Base-by-base conservation (phyloP, 2,329 filamentous ascomycete species). In the Didymellaceae sp. region DNA sequence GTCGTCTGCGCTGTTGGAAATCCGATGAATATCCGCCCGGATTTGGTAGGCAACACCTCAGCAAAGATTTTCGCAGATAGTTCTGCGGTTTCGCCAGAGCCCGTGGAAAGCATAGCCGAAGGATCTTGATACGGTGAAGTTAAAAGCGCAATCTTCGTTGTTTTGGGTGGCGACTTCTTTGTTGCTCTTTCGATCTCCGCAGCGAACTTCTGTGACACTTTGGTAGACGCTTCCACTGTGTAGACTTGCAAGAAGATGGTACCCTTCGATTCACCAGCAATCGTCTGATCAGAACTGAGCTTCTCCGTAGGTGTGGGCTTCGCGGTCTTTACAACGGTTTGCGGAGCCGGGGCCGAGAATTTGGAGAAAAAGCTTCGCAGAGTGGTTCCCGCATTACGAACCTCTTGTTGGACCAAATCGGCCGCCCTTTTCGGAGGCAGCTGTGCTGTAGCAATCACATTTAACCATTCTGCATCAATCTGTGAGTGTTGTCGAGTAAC, bases 1-100 rank as follows among this genome's bases (percentile, higher is more conserved):
- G 95, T 99, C 0, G 94, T 99, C 76, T 99, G 94, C 61, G 93
- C 92, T 1, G 94, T 99, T 3, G 94, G 93, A 67, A 99, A 99
- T 0, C 94, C 94, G 66, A 99, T 99, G 66, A 97, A 99, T 45
- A 99, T 89, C 44, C 90, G 87, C 6, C 94, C 94, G 62, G 90
- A 89, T 71, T 91, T 95, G 49, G 84, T 91, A 2, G 94, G 94
- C 5, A 97, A 76, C 1, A 99, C 92, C 1, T 92, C 94, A 1
- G 89, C 84, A 71, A 99, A 97, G 6, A 99, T 86, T 67, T 96
- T 90, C 1, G 83, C 81, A 2, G 84, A 81, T 54, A 86, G 84
- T 6, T 82, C 77, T 9, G 78, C 74, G 7, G 75, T 77, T 8
- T 71, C 73, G 13, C 77, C 78, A 2, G 81, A 83, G 13, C 74